phyloP scores from a whole-genome alignment of 257 asterid species.

The Avicennia marina region DNA sequence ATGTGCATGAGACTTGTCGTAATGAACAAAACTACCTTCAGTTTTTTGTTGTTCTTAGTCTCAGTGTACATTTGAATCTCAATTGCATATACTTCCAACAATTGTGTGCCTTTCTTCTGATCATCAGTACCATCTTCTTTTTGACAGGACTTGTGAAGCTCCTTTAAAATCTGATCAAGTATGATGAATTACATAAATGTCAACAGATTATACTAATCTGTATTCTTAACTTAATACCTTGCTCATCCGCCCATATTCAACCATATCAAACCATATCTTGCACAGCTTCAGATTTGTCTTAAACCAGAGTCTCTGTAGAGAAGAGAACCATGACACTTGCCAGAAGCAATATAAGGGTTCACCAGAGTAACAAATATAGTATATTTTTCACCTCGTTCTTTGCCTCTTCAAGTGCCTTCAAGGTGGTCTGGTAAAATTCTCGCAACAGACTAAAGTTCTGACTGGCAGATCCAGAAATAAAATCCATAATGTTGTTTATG shows the following conservation, averaged over 20 bases:
- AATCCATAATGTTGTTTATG: constrained; percentile 96
- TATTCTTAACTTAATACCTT: constrained; percentile 49
- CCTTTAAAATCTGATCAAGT: constrained; percentile 76
- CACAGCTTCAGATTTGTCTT: constrained; percentile 97
- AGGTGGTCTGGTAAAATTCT: constrained; percentile 91
- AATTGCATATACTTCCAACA: constrained; percentile 95
- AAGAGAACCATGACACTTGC: constrained; percentile 5
- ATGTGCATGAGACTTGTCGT: too few species aligned
- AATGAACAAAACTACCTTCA: constrained; percentile 57
- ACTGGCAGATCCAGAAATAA: constrained; percentile 89
- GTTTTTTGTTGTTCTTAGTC: constrained; percentile 93
- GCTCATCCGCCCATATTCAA: constrained; percentile 91
- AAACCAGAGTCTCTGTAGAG: constrained; percentile 90
- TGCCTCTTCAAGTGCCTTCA: constrained; percentile 96
- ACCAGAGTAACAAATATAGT: not conserved
- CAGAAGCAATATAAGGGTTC: too few species aligned
- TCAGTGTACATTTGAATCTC: constrained; percentile 98
- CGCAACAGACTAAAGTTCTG: constrained; percentile 85
- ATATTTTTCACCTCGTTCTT: constrained; percentile 77
- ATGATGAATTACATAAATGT: constrained; percentile 13
- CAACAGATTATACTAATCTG: not conserved
- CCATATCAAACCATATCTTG: constrained; percentile 95
- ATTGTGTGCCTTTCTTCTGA: constrained; percentile 96
- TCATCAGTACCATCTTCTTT: constrained; percentile 97
- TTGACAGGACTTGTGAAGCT: constrained; percentile 95